Evolutionary conservation across 1,284 basidiomycete genomes (phyloP).

Genomic region (Psilocybe mexicana): DNA sequence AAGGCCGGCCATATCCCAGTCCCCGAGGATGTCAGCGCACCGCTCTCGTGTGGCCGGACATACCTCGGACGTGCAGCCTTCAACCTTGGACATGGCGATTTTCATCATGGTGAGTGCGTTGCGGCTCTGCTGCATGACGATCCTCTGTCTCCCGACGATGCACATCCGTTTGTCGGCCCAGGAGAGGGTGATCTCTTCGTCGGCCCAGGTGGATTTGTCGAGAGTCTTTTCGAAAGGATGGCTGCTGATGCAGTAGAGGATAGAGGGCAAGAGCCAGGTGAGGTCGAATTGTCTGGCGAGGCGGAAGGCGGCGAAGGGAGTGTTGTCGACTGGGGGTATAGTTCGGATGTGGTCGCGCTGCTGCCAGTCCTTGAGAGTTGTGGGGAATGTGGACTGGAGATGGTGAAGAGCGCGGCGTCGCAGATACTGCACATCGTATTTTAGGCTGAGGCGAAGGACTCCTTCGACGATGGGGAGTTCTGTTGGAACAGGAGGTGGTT

Average conservation of each 20-base stretch:
- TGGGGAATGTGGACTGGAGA: conserved; percentile 38
- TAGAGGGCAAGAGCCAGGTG: conserved; percentile 32
- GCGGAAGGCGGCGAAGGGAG: conserved; percentile 34
- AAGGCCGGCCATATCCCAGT: conserved; percentile 31
- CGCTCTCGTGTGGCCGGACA: conserved; percentile 22
- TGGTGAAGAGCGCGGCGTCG: conserved; percentile 36
- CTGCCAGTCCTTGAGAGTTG: conserved; percentile 33
- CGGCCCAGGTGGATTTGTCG: conserved; percentile 27
- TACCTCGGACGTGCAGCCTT: conserved; percentile 14
- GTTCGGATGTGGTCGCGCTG: conserved; percentile 31
- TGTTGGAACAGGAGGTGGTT: conserved; percentile 32
- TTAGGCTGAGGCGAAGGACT: conserved; percentile 39
- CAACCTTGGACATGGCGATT: conserved; percentile 4
- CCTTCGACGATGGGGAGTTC: conserved; percentile 33
- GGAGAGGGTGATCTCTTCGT: conserved; percentile 13
- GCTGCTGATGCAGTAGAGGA: conserved; percentile 35
- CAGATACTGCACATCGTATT: conserved; percentile 41
- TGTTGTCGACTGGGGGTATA: conserved; percentile 35
- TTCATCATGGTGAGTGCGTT: conserved; percentile 23
- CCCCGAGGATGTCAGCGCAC: conserved; percentile 25
- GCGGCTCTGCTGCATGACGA: conserved; percentile 26
- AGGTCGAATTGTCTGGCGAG: conserved; percentile 33
- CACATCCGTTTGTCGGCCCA: conserved; percentile 25
- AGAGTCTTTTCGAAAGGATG: conserved; percentile 35
- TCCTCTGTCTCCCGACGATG: conserved; percentile 26